Percentiles rank a stretch among this genome's conserved stretches.
phyloP scores from a whole-genome alignment of 2,329 filamentous ascomycete genomes.

The Penicillium sp. region DNA sequence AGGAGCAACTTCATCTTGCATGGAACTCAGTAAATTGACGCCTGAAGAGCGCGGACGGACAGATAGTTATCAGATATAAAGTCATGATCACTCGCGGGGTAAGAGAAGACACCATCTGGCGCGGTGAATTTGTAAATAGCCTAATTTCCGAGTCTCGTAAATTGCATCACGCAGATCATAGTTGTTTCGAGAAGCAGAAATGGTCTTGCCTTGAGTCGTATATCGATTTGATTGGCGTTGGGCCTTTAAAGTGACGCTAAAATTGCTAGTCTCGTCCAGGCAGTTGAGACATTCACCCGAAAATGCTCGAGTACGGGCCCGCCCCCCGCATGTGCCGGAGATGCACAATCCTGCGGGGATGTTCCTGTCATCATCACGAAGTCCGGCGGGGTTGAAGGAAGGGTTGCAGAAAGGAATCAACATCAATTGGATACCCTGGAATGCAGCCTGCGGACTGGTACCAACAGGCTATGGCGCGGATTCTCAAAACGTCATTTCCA shows the following conservation, averaged over 20 bases:
- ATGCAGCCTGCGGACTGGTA: neutral
- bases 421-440: neutral
- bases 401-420: neutral
- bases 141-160: neutral
- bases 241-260: neutral
- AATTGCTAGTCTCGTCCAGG: neutral
- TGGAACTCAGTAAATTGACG: neutral
- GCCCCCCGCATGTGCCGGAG: neutral
- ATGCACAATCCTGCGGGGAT: neutral
- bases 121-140: neutral
- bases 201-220: neutral
- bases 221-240: neutral
- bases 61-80: neutral
- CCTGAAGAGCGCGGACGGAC: neutral
- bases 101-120: neutral
- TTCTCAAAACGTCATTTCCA: neutral
- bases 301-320: neutral
- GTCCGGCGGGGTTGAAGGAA: neutral
- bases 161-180: neutral
- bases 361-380: neutral
- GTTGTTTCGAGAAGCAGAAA: neutral
- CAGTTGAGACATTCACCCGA: neutral
- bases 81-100: neutral
- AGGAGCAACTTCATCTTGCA: conserved; percentile 1
- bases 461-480: neutral